A percentile compares a stretch with the other conserved stretches of the same genome.
These are phyloP conservation scores for Botryotinia globosa DNA, from an alignment of 2,329 filamentous ascomycete genomes.

Conservation along the genomic window DNA sequence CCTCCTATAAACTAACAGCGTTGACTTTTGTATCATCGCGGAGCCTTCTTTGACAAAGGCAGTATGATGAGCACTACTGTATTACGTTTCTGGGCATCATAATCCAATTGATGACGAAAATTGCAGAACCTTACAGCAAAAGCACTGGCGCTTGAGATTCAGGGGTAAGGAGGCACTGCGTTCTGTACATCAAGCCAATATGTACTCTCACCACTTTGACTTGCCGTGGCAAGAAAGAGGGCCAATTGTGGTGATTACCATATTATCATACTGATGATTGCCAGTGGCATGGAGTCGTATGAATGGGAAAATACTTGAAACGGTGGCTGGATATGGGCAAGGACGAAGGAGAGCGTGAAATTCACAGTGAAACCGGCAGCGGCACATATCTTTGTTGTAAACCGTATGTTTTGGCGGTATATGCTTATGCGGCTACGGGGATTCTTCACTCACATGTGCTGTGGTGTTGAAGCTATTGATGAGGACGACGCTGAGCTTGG, in stretches of 20 bases:
- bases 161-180: neutral
- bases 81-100: neutral
- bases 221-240: neutral
- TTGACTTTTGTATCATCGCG: neutral
- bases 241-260: neutral
- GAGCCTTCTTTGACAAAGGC: neutral
- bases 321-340: neutral
- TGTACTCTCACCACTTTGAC: neutral
- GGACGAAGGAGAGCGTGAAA: neutral
- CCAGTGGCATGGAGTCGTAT: neutral
- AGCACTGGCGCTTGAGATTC: neutral
- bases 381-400: neutral
- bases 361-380: neutral
- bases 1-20: neutral
- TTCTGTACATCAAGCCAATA: neutral
- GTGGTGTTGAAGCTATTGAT: neutral
- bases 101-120: neutral
- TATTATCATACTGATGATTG: neutral
- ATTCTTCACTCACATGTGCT: neutral
- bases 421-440: neutral
- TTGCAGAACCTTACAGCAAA: neutral
- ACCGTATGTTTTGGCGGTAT: neutral
- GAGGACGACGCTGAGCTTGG: neutral
- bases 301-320: neutral
- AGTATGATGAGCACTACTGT: neutral